These are phyloP conservation scores for Cystobasidiaceae sp. DNA, from an alignment of 1,284 basidiomycete genomes.

Conservation along the genomic window DNA sequence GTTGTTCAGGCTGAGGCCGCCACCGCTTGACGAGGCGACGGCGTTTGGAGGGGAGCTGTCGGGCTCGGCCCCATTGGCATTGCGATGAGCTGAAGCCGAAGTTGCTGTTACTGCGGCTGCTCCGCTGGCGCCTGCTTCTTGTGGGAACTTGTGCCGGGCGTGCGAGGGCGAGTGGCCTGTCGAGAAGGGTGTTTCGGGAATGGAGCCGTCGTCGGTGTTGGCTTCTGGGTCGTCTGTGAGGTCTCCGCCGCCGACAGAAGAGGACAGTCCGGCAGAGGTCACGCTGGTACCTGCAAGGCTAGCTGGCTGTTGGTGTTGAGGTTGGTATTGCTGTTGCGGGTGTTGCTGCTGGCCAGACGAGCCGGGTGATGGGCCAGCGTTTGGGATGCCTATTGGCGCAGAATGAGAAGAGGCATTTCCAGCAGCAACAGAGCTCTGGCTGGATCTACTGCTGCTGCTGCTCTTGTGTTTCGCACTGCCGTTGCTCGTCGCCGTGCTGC, in stretches of 20 bases:
- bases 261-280: neutral
- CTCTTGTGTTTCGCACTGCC: no score
- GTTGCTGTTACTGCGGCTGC: neutral
- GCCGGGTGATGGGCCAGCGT: neutral
- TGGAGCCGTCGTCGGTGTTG: slow-evolving; percentile 3
- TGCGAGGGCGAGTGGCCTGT: slow-evolving; percentile 26
- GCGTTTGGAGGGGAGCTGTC: neutral
- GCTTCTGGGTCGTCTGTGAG: no score
- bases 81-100: no score
- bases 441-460: neutral
- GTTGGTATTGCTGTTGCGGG: no score
- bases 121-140: neutral
- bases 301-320: neutral
- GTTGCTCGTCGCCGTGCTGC: neutral
- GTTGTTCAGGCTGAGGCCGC: neutral
- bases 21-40: neutral
- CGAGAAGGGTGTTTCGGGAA: slow-evolving; percentile 19
- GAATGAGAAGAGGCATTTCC: neutral
- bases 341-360: neutral
- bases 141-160: slow-evolving; percentile 26
- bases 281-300: slow-evolving; percentile 1
- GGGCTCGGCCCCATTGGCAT: neutral
- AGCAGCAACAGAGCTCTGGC: neutral
- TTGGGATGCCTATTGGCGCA: neutral
- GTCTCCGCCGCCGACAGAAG: neutral